Percentiles rank a stretch among this genome's conserved stretches.
Conservation (phyloP, 1,284 basidiomycete species). For the Pascua sp. region DNA sequence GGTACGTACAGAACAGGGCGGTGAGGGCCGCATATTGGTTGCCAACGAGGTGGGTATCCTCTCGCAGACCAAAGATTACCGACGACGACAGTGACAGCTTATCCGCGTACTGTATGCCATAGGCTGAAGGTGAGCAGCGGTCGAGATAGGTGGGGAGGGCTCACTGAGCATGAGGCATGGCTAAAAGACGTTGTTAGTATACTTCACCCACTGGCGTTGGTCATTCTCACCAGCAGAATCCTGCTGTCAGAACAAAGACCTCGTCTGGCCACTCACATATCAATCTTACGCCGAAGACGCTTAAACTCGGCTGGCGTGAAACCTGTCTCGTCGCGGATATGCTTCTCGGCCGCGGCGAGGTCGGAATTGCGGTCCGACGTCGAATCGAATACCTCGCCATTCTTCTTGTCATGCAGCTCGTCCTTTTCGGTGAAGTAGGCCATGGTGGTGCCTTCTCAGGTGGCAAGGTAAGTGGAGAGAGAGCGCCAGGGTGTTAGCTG, state of each 20-base stretch:
- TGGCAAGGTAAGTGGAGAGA: no score
- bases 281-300: constrained; percentile 10
- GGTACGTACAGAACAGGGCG: constrained; percentile 14
- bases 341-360: neutral
- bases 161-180: constrained; percentile 12
- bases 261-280: neutral
- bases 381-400: no score
- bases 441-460: no score
- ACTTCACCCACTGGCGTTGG: no score
- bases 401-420: no score
- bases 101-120: constrained; percentile 12
- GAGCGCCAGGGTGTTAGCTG: no score
- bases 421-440: no score
- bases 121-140: neutral
- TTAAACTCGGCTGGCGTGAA: constrained; percentile 12
- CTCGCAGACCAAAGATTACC: constrained; percentile 19
- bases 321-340: neutral
- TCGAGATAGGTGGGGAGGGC: neutral
- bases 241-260: neutral
- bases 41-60: constrained; percentile 17
- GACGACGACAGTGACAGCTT: constrained; percentile 18
- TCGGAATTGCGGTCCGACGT: neutral
- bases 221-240: constrained; percentile 1
- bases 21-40: constrained; percentile 22
- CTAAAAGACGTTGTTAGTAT: neutral